A percentile compares a stretch with the other conserved stretches of the same genome.
These are phyloP conservation scores for Neocucurbitaria cava DNA, from an alignment of 2,329 filamentous ascomycete species.

Conservation along the genomic window DNA sequence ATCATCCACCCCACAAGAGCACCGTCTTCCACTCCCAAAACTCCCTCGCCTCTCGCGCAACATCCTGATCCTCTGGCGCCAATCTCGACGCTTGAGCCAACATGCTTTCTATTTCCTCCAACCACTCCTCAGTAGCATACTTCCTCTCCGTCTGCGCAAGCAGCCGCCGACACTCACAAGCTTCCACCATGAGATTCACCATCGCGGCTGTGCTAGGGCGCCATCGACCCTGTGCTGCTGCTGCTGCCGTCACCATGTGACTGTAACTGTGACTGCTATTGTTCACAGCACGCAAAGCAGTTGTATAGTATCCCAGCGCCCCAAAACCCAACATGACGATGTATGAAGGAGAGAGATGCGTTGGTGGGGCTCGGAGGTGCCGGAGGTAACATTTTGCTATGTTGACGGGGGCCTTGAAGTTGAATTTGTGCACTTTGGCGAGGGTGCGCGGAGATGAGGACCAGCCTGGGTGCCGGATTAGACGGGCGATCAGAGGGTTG, in stretches of 20 bases:
- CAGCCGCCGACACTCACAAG: neutral
- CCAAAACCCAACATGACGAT: neutral
- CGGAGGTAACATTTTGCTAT: neutral
- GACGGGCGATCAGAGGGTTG: neutral
- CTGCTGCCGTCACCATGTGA: too few relatives aligned
- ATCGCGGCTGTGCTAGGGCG: neutral
- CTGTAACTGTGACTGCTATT: neutral
- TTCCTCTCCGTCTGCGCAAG: neutral
- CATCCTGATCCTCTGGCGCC: neutral
- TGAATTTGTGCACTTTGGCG: neutral
- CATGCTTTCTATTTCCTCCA: neutral
- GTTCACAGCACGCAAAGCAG: neutral
- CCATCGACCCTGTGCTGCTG: too few relatives aligned
- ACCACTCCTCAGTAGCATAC: neutral
- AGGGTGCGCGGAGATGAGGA: too few relatives aligned
- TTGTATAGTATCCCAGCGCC: neutral
- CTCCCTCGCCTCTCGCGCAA: neutral
- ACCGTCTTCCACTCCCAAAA: neutral
- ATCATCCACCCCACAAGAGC: too few relatives aligned
- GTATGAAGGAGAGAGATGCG: neutral
- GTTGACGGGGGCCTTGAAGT: neutral
- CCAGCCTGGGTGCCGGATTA: neutral
- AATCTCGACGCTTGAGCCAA: neutral
- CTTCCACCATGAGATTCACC: neutral
- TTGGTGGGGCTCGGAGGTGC: neutral